Base-by-base conservation (phyloP, 495 filamentous ascomycete genomes). In the Talaromyces nanjingensis region DNA sequence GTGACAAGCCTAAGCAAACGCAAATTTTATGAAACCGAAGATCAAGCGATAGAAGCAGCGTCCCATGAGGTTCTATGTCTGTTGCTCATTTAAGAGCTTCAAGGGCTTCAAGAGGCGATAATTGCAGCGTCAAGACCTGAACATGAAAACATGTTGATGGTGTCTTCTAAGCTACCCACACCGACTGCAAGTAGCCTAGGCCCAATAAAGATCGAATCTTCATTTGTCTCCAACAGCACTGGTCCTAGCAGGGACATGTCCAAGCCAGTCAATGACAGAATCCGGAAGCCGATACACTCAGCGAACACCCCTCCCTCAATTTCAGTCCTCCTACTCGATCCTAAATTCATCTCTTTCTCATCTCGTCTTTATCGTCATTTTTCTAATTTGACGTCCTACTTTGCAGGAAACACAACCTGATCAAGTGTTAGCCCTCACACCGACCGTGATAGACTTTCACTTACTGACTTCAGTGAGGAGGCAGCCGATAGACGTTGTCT, bases 31-130 rank as follows among this genome's bases (percentile, higher is more conserved):
- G 14, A 47, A 25, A 64, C 45, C 7, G 69, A 70, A n/a, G 53
- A 34, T 9, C 63, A 65, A 27, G 74, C 75, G 0, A 67, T 66
- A 27, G 72, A 74, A 29, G 69, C 69, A 12, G 67, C 69, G 14
- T 71, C 74, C 0, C 73, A 77, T 33, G 45, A 64, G 33, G 69
- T 74, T 9, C 14, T 78, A 20, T 64, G 73, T 25, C 54, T 58
- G 6, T 42, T 75, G 11, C 39, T 74, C 6, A 59, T 72, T 6
- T 24, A 34, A 4, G 69, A 64, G 0, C 29, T 14, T 18, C 12
- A 49, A 2, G 62, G 49, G 4, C 57, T 60, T 42, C 5, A 27
- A 14, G 55, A 29, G 3, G 24, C 55, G 18, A 34, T 9, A 6
- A 9, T 37, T 37, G 57, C 18, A 6, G 14, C 34, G 9, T 31